Percentiles rank a stretch among this genome's conserved stretches.
phyloP scores from a whole-genome alignment of 768 basidiomycete species.

The Boletales sp. region DNA sequence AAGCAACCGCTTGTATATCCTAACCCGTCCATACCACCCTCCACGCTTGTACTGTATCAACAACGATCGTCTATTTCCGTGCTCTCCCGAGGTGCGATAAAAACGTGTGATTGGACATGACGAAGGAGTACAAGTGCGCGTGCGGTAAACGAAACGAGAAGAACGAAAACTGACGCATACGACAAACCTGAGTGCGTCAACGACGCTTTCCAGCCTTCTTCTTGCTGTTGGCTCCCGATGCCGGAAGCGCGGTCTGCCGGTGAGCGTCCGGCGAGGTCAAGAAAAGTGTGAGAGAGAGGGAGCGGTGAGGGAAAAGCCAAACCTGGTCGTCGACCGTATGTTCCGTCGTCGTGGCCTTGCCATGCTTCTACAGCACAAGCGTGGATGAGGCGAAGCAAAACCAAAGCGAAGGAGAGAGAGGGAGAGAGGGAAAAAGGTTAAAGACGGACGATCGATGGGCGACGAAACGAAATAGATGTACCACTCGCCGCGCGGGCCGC shows the following conservation, averaged over 20 bases:
- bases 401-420: background rate
- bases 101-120: background rate
- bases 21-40: slow-evolving; percentile 7
- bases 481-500: slow-evolving; percentile 28
- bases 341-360: slow-evolving; percentile 15
- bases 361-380: slow-evolving; percentile 18
- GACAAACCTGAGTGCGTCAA: background rate
- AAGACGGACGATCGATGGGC: background rate
- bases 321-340: slow-evolving; percentile 21
- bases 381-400: background rate
- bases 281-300: background rate
- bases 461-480: slow-evolving; percentile 5
- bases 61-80: too few relatives aligned
- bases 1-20: slow-evolving; percentile 16
- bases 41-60: slow-evolving; percentile 21
- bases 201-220: slow-evolving; percentile 26
- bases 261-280: background rate
- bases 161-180: background rate
- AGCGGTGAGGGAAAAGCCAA: background rate
- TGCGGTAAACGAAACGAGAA: too few relatives aligned
- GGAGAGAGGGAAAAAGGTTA: background rate
- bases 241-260: background rate
- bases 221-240: slow-evolving; percentile 8
- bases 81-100: background rate
- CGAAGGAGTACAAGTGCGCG: too few relatives aligned